These are phyloP conservation scores for Cucurbitaria berberidis DNA, from an alignment of 2,329 filamentous ascomycete species.

Conservation along the genomic window DNA sequence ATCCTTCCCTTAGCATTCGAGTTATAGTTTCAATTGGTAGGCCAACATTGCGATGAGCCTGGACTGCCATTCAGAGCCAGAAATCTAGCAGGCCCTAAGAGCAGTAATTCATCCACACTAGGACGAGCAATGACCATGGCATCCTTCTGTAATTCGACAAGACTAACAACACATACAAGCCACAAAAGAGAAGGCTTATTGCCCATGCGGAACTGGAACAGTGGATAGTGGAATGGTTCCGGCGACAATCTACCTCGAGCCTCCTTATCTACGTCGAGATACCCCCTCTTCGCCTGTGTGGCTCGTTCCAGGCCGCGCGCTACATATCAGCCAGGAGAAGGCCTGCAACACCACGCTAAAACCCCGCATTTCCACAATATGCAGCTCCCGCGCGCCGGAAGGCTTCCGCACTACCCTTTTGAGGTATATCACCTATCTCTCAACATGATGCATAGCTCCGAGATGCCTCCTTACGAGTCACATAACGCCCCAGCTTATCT, in stretches of 20 bases:
- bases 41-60: too few species aligned
- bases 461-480: neutral
- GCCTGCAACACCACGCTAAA: neutral
- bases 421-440: constrained; percentile 3
- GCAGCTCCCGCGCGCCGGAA: neutral
- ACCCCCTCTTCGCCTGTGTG: neutral
- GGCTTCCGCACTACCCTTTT: neutral
- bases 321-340: neutral
- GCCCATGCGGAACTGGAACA: too few species aligned
- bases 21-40: too few species aligned
- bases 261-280: neutral
- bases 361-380: neutral
- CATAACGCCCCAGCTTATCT: constrained; percentile 9
- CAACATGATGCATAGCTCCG: neutral
- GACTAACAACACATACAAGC: too few species aligned
- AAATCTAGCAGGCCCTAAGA: neutral
- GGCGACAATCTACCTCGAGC: neutral
- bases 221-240: neutral
- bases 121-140: neutral
- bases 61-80: neutral
- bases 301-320: neutral
- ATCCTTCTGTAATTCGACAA: neutral
- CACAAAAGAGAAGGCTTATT: too few species aligned
- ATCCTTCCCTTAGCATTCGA: too few species aligned
- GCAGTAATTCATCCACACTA: neutral